These are phyloP conservation scores for Colletotrichum cereale DNA, from an alignment of 2,329 filamentous ascomycete genomes.

Conservation along the genomic window DNA sequence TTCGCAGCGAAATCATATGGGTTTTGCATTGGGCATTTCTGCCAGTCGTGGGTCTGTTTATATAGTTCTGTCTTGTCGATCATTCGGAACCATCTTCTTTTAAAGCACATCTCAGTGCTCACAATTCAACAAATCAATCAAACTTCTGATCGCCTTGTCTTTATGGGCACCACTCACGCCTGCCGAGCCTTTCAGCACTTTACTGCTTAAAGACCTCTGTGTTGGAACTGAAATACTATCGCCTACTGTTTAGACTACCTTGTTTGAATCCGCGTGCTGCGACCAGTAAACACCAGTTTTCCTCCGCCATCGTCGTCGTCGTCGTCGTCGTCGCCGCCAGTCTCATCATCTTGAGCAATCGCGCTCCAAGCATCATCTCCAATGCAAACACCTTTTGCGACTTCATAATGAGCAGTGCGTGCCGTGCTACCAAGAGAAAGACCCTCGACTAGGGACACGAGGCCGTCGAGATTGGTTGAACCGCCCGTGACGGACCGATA, in stretches of 20 bases:
- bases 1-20: not conserved
- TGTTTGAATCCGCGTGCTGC: not conserved
- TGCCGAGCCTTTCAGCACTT: too few species aligned
- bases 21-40: not conserved
- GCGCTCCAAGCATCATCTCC: not conserved
- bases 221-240: not conserved
- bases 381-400: too few species aligned
- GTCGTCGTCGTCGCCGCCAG: not conserved
- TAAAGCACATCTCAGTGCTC: too few species aligned
- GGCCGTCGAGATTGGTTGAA: not conserved
- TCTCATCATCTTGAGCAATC: not conserved
- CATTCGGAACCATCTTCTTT: too few species aligned
- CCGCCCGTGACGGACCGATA: not conserved
- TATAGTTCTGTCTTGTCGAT: too few species aligned
- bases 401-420: too few species aligned
- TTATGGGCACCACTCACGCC: not conserved
- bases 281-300: not conserved
- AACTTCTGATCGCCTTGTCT: not conserved
- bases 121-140: too few species aligned
- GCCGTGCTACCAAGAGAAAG: not conserved
- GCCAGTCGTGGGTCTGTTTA: not conserved
- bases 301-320: slow-evolving; percentile 9
- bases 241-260: too few species aligned
- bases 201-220: not conserved
- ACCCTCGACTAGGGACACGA: not conserved